Evolutionary conservation across 169 alveolate genomes (phyloP).

Genomic region (Plasmodium cynomolgi): DNA sequence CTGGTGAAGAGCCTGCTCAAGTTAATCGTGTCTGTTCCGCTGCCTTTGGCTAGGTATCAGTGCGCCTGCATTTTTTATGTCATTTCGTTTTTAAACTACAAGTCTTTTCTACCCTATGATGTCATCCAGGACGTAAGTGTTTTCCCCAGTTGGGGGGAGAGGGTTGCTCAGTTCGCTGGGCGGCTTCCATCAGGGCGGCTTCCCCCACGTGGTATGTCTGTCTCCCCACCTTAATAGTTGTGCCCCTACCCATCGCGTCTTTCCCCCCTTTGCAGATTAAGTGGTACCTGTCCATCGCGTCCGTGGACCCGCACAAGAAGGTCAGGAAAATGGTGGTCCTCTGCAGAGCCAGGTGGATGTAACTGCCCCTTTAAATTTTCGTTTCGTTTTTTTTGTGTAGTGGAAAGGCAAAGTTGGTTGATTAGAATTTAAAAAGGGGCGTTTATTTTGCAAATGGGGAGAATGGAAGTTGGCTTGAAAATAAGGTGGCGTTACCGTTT

Average conservation of each 20-base stretch:
- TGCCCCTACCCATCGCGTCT: background rate
- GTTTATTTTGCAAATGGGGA: background rate
- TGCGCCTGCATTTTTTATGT: conserved; percentile 37
- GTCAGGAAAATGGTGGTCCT: conserved; percentile 48
- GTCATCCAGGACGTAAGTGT: conserved; percentile 45
- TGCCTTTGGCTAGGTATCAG: conserved; percentile 29
- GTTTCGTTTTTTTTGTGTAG: conserved; percentile 1
- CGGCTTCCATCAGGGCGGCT: background rate
- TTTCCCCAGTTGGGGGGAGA: background rate
- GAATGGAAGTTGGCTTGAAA: background rate
- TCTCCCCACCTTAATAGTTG: background rate
- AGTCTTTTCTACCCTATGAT: conserved; percentile 27
- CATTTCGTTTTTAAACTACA: conserved; percentile 27
- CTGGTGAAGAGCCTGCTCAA: conserved; percentile 39
- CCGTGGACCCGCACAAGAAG: conserved; percentile 49
- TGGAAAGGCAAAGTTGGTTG: background rate
- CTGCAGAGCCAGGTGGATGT: conserved; percentile 67
- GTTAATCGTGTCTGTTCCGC: conserved; percentile 34
- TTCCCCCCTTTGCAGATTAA: conserved; percentile 13
- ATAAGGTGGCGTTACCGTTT: background rate
- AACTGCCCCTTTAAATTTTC: background rate
- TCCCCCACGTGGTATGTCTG: background rate
- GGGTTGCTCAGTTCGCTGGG: no score
- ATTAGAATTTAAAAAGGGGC: background rate
- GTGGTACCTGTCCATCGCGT: conserved; percentile 59